Conservation (phyloP, 768 basidiomycete species). For the Asterophora lycoperdoides region DNA sequence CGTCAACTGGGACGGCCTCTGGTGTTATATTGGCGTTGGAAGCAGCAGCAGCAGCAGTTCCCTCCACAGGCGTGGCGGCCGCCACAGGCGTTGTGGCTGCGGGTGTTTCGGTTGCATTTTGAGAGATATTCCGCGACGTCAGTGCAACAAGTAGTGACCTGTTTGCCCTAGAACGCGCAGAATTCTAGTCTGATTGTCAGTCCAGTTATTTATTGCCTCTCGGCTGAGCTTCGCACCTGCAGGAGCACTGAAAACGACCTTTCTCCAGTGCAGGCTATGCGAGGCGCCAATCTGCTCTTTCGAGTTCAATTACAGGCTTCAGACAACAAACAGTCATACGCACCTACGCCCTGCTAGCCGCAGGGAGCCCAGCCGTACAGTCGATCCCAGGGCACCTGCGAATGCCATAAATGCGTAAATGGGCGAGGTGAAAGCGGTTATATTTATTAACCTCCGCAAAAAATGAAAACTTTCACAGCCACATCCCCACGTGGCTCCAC, state of each 20-base stretch:
- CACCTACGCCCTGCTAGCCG: slow-evolving; percentile 15
- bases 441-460: background rate
- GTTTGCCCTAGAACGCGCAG: slow-evolving; percentile 9
- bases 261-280: slow-evolving; percentile 5
- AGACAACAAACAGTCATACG: background rate
- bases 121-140: slow-evolving; percentile 14
- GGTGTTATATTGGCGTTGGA: background rate
- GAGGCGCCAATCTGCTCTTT: slow-evolving; percentile 10
- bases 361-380: slow-evolving; percentile 9
- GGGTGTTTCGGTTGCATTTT: slow-evolving; percentile 15
- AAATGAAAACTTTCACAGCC: slow-evolving; percentile 4
- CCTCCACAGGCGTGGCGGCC: slow-evolving; percentile 1
- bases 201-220: slow-evolving; percentile 4
- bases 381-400: slow-evolving; percentile 14
- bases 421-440: background rate
- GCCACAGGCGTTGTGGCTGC: slow-evolving; percentile 1
- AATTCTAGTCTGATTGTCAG: slow-evolving; percentile 12
- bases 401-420: slow-evolving; percentile 13
- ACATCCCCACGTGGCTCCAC: background rate
- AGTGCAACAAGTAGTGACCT: slow-evolving; percentile 7
- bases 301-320: background rate
- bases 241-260: slow-evolving; percentile 19
- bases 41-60: background rate
- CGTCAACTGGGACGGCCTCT: background rate
- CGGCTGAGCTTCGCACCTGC: slow-evolving; percentile 14